A percentile compares a stretch with the other conserved stretches of the same genome.
phyloP scores from a whole-genome alignment of 345 rosid species.

The Citrus trifoliata region DNA sequence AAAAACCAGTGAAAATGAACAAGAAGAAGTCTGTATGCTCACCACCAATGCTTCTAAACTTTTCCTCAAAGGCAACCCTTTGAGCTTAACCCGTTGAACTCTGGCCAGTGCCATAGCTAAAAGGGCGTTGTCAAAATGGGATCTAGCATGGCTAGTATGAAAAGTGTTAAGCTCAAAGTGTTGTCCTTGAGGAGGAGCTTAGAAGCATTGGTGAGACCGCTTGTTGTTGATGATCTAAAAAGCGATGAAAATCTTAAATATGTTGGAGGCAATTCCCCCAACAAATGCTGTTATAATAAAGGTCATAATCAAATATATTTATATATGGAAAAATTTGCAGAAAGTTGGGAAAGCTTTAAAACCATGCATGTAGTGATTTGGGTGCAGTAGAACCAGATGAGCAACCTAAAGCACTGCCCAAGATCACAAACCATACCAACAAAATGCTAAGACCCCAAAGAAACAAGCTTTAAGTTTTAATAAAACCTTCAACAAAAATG shows the following conservation, averaged over 20 bases:
- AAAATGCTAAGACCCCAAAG: too few relatives aligned
- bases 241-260: constrained; percentile 20
- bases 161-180: constrained; percentile 27
- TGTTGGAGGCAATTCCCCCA: constrained; percentile 26
- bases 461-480: too few relatives aligned
- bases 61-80: constrained; percentile 27
- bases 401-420: too few relatives aligned
- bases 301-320: constrained; percentile 9
- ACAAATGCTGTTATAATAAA: constrained; percentile 31
- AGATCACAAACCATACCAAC: too few relatives aligned
- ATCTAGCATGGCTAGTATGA: constrained; percentile 32
- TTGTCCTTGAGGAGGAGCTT: constrained; percentile 22
- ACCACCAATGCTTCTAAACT: constrained; percentile 20
- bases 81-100: constrained; percentile 29
- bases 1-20: neutral
- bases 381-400: too few relatives aligned
- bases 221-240: constrained; percentile 24
- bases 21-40: constrained; percentile 18
- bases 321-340: too few relatives aligned
- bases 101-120: constrained; percentile 24
- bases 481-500: too few relatives aligned
- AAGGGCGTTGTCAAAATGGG: constrained; percentile 28
- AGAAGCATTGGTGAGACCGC: constrained; percentile 32
- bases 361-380: too few relatives aligned
- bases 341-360: too few relatives aligned